phyloP scores from a whole-genome alignment of 169 alveolate genomes.

The Besnoitia besnoiti region DNA sequence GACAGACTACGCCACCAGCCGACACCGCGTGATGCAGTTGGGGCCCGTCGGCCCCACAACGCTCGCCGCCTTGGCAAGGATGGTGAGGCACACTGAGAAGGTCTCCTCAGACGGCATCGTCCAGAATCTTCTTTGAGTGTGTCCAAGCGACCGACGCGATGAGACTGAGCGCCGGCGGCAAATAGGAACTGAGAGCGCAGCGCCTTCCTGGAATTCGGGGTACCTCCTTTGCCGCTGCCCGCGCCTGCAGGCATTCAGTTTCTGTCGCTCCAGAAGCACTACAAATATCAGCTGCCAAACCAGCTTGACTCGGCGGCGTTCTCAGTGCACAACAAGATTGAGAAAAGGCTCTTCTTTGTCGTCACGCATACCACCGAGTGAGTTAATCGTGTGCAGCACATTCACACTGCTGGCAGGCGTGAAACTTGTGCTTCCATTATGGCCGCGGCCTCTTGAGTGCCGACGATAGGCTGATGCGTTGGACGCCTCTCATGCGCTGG shows the following conservation, averaged over 20 bases:
- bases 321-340: slow-evolving; percentile 1
- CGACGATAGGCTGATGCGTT: no score
- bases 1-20: no score
- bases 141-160: background rate
- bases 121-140: background rate
- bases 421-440: no score
- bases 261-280: slow-evolving; percentile 40
- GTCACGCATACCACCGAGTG: slow-evolving; percentile 32
- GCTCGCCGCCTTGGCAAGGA: no score
- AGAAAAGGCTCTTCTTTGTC: background rate
- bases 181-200: background rate
- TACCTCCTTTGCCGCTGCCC: background rate
- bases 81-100: no score
- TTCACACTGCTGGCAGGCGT: no score
- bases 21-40: no score
- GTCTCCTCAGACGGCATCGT: background rate
- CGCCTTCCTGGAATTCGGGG: background rate
- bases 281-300: slow-evolving; percentile 34
- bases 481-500: no score
- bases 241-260: slow-evolving; percentile 14
- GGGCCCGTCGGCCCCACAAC: no score
- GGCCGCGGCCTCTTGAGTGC: no score
- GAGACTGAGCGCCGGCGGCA: no score
- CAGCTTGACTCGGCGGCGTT: slow-evolving; percentile 40
- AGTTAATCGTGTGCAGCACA: background rate